A percentile compares a stretch with the other conserved stretches of the same genome.
phyloP scores from a whole-genome alignment of 2,329 filamentous ascomycete species.

The Claviceps maximensis region DNA sequence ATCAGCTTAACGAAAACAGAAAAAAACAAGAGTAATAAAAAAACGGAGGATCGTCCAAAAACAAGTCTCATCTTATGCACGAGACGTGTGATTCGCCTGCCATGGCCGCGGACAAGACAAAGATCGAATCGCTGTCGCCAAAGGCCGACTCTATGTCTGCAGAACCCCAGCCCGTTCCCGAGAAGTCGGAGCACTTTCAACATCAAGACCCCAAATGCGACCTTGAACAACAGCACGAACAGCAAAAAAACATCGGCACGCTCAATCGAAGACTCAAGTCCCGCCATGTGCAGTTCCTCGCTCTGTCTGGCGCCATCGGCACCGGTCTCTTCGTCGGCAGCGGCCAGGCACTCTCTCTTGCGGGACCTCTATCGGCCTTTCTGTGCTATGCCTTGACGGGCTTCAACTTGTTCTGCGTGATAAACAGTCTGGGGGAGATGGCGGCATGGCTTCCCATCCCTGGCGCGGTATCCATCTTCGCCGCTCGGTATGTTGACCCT shows the following conservation, averaged over 20 bases:
- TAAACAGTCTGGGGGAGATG: not conserved
- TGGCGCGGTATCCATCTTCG: not conserved
- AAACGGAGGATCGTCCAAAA: too few relatives aligned
- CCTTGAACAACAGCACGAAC: not conserved
- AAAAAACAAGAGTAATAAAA: too few relatives aligned
- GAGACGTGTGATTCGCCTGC: too few relatives aligned
- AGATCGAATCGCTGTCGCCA: not conserved
- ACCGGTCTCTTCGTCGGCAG: not conserved
- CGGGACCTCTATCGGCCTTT: not conserved
- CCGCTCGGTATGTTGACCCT: not conserved
- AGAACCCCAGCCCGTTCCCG: not conserved
- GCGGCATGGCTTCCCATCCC: not conserved
- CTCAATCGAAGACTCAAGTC: not conserved
- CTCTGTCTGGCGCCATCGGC: not conserved
- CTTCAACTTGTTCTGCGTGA: not conserved
- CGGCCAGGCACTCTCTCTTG: too few relatives aligned
- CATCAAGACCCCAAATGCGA: not conserved
- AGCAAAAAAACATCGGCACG: not conserved
- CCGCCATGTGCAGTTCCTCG: not conserved
- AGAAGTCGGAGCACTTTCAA: too few relatives aligned
- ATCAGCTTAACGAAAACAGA: too few relatives aligned
- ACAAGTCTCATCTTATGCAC: too few relatives aligned
- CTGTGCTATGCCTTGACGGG: not conserved
- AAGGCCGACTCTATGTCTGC: not conserved
- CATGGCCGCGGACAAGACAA: too few relatives aligned